Conservation (phyloP, 208 protist genomes). For the Crithidia acanthocephali region DNA sequence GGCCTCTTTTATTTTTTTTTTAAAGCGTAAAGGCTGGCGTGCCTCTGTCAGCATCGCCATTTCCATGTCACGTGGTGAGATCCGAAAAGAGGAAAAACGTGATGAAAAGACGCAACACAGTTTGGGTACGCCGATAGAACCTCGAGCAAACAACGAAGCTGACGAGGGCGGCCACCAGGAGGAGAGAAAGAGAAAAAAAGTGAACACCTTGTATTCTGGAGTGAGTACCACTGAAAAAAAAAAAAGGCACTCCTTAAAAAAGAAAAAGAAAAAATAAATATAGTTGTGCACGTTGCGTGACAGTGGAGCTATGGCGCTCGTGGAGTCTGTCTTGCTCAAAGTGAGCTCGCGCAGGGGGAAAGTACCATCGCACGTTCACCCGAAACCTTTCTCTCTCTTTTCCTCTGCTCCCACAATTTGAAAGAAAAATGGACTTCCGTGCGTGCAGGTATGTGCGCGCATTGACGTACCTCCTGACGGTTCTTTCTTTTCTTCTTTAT, state of each 20-base stretch:
- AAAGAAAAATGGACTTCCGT: too few relatives aligned
- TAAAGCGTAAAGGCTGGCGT: too few relatives aligned
- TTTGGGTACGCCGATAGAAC: neutral
- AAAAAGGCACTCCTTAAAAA: neutral
- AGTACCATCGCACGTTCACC: too few relatives aligned
- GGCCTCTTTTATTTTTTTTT: too few relatives aligned
- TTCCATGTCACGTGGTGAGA: neutral
- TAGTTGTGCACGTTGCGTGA: neutral
- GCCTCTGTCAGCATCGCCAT: conserved; percentile 10
- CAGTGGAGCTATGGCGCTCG: too few relatives aligned
- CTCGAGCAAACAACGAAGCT: too few relatives aligned
- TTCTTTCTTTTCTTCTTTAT: neutral
- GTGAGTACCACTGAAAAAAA: neutral
- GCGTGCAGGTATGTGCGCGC: neutral
- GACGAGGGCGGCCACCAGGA: too few relatives aligned
- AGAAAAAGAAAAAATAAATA: neutral
- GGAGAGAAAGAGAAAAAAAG: neutral
- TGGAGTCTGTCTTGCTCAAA: too few relatives aligned
- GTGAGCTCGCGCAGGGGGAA: too few relatives aligned
- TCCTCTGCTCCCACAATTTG: too few relatives aligned
- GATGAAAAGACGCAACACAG: neutral
- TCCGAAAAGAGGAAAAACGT: neutral
- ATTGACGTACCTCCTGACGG: neutral
- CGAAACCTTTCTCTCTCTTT: too few relatives aligned
- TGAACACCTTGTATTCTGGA: neutral